A percentile compares a stretch with the other conserved stretches of the same genome.
These are phyloP conservation scores for apple (Malus domestica) DNA, from an alignment of 306 rosid genomes.

Conservation along the genomic window ASM211411v1 NC_041803.1:25651001-25651500, in stretches of 20 bases:
- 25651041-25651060: not conserved
- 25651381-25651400: conserved; percentile 3
- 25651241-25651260: not conserved
- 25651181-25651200: not conserved
- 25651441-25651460: not conserved
- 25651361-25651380: not conserved
- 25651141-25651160: not conserved
- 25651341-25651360: not conserved
- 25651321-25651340: not conserved
- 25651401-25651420: not conserved
- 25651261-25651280: not conserved
- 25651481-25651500: not conserved
- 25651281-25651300: not conserved
- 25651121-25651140: not conserved
- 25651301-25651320: not conserved
- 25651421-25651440: not conserved
- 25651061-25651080: not conserved
- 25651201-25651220: not conserved
- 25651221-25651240: not conserved
- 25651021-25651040: not conserved
- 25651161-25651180: not conserved
- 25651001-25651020: not conserved
- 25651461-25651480: not conserved
- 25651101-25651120: not conserved
- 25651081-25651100: not conserved